A percentile compares a stretch with the other conserved stretches of the same genome.
Conservation (phyloP, 2,329 filamentous ascomycete genomes). For the Rutstroemia sp. region DNA sequence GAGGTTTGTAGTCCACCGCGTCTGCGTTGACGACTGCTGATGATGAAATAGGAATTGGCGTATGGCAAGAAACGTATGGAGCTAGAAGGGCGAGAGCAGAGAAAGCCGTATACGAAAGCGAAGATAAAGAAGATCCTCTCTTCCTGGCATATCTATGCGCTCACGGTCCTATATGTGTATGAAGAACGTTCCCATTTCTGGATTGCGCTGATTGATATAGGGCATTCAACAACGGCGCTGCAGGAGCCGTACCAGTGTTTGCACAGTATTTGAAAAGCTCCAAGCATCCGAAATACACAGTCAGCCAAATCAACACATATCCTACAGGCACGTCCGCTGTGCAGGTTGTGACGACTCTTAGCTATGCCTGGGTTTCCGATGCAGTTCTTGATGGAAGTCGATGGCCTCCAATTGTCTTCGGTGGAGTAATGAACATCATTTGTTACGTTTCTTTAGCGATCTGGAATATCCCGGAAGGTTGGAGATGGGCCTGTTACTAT, state of each 20-base stretch:
- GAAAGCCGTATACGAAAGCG: conserved; percentile 30
- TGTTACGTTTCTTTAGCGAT: conserved; percentile 31
- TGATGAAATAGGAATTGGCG: neutral
- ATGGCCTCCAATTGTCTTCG: conserved; percentile 44
- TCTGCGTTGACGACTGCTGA: conserved; percentile 11
- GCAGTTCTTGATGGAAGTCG: conserved; percentile 15
- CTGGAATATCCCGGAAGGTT: conserved; percentile 42
- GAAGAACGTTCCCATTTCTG: neutral
- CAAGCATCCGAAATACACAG: conserved; percentile 24
- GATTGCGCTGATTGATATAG: neutral
- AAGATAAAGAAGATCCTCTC: conserved; percentile 30
- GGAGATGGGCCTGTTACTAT: conserved; percentile 58
- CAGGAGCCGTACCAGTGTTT: conserved; percentile 25
- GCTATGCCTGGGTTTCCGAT: conserved; percentile 27
- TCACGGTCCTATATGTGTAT: conserved; percentile 21
- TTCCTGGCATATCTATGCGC: conserved; percentile 35
- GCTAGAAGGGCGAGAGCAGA: conserved; percentile 31
- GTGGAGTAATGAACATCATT: conserved; percentile 26
- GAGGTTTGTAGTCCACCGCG: conserved; percentile 4
- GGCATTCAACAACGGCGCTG: conserved; percentile 1
- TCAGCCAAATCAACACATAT: conserved; percentile 28
- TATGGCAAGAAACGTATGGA: conserved; percentile 21
- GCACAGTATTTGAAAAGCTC: conserved; percentile 38
- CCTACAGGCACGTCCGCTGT: conserved; percentile 25
- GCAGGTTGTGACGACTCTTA: conserved; percentile 20